phyloP scores from a whole-genome alignment of 306 rosid species.

The Rosa chinensis region DNA sequence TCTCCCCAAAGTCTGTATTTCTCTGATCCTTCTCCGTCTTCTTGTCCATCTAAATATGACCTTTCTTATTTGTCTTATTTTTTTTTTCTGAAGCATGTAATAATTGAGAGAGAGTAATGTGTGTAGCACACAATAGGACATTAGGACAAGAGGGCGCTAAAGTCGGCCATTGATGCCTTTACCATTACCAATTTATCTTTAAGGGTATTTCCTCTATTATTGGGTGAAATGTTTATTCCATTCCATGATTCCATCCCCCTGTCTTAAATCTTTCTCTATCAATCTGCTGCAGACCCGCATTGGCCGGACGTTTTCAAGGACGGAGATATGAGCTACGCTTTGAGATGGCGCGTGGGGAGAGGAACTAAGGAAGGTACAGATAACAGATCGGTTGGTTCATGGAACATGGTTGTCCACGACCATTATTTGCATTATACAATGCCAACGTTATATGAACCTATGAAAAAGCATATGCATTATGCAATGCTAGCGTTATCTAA shows the following conservation, averaged over 20 bases:
- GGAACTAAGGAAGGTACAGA: background rate
- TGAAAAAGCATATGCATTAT: background rate
- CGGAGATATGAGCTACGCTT: background rate
- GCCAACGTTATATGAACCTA: background rate
- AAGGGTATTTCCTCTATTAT: background rate
- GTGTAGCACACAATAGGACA: background rate
- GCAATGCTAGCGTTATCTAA: background rate
- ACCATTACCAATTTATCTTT: background rate
- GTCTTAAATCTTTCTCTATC: background rate
- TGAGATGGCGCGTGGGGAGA: background rate
- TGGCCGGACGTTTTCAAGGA: background rate
- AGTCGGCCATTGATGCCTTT: slow-evolving; percentile 8
- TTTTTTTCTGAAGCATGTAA: background rate
- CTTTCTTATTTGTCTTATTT: background rate
- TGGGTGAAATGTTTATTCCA: background rate
- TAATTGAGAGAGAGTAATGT: background rate
- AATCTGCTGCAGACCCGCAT: background rate
- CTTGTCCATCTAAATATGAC: slow-evolving; percentile 2
- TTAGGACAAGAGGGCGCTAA: background rate
- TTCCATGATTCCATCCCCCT: background rate
- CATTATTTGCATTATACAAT: background rate
- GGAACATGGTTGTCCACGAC: slow-evolving; percentile 10
- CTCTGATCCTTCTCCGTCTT: background rate
- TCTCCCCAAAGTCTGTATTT: background rate
- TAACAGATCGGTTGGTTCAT: background rate